Conservation (phyloP, 139 green algal genomes). For the Auxenochlorella protothecoides region DNA sequence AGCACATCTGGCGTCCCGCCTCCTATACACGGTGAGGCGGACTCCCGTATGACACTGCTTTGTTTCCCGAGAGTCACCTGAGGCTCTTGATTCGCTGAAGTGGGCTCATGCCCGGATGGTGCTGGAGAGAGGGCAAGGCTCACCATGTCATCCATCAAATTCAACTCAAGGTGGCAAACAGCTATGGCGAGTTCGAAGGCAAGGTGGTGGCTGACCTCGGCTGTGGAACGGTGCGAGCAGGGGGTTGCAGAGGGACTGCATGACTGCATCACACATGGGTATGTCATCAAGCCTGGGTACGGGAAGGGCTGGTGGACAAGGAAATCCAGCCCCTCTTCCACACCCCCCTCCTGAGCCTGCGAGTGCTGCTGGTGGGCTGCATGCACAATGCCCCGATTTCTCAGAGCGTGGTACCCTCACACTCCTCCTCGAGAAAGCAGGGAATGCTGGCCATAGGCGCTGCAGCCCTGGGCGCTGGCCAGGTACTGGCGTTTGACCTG, state of each 20-base stretch:
- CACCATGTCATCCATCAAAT: background rate
- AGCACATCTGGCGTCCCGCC: conserved; percentile 62
- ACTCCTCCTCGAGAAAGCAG: conserved; percentile 18
- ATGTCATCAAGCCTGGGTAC: too few relatives aligned
- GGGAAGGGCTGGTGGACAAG: too few relatives aligned
- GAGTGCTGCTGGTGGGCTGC: too few relatives aligned
- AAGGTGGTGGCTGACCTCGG: conserved; percentile 75
- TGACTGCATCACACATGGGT: too few relatives aligned
- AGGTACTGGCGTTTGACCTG: conserved; percentile 79
- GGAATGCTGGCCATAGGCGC: conserved; percentile 81
- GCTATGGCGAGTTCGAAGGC: conserved; percentile 65
- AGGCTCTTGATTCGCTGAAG: background rate
- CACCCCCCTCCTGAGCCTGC: too few relatives aligned
- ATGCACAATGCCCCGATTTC: too few relatives aligned
- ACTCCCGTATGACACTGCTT: background rate
- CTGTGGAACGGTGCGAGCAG: conserved; percentile 61
- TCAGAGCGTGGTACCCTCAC: too few relatives aligned
- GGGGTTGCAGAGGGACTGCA: background rate
- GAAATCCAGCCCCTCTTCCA: too few relatives aligned
- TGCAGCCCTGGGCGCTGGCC: conserved; percentile 53
- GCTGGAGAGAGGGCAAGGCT: too few relatives aligned
- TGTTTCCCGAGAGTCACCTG: background rate
- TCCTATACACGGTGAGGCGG: conserved; percentile 65
- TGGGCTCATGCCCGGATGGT: too few relatives aligned
- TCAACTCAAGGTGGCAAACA: conserved; percentile 46